Base-by-base conservation (phyloP, 805 yeast species). In the Hermanozyma aechmeae region DNA sequence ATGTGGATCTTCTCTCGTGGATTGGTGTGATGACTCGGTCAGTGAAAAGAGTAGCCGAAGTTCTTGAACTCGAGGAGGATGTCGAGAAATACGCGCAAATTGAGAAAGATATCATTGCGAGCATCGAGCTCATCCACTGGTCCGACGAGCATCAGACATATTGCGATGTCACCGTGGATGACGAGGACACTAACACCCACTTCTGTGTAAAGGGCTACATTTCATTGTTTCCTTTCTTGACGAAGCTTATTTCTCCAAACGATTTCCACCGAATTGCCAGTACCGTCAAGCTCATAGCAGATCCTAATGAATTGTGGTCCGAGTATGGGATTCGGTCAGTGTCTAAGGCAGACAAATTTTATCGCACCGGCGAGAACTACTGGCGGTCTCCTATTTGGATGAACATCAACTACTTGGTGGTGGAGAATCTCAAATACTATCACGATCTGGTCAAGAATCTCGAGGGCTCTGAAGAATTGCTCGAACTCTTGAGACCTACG, bases 381-480 rank as follows among this genome's bases (percentile, higher is more conserved):
- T 92, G 98, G 98, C 71, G 95, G 38, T 92, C 96, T 1, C 84
- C 93, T 13, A 67, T 92, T 16, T 92, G 97, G 97, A 64, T 86
- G 42, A 82, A 86, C 51, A 81, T 92, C 46, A 92, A 92, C 58
- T 89, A 85, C 47, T 58, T 92, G 52, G 63, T 78, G 4, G 60
- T 92, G 24, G 92, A 85, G 30, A 69, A 82, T 4, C 59, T 92
- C 37, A 51, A 61, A 18, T 57, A 73, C 49, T 89, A 87, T 46
- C 43, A 51, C 23, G 39, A 35, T 5, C 42, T 40, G 5, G 11
- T 4, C 9, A 8, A 8, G 5, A 13, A 5, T 5, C 10, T 5
- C 22, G 11, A 17, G 20, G 20, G n/a, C n/a, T n/a, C n/a, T n/a
- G n/a, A n/a, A n/a, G n/a, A n/a, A n/a, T n/a, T n/a, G n/a, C 8